Conservation (phyloP, 2,329 filamentous ascomycete genomes). For the Cadophora sp. region DNA sequence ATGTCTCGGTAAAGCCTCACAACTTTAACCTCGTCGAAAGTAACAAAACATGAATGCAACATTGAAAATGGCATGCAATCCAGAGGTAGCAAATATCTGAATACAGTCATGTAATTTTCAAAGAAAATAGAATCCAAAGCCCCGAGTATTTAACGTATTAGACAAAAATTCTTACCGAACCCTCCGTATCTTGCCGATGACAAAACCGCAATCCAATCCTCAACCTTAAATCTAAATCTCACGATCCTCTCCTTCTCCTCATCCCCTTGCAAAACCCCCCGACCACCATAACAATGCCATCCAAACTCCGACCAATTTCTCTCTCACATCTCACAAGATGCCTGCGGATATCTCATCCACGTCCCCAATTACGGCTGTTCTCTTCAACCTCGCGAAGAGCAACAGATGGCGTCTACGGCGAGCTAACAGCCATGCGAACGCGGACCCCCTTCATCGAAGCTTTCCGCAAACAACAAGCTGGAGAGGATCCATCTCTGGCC, state of each 20-base stretch:
- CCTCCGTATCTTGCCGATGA: slow-evolving; percentile 11
- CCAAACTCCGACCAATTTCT: slow-evolving; percentile 11
- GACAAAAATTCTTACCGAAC: not conserved
- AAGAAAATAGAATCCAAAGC: not conserved
- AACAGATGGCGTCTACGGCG: slow-evolving; percentile 64
- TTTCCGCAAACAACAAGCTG: slow-evolving; percentile 56
- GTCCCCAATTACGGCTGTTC: slow-evolving; percentile 30
- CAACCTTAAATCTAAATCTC: not conserved
- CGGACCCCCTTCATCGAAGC: slow-evolving; percentile 75
- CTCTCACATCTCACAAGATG: slow-evolving; percentile 3
- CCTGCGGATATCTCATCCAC: not conserved
- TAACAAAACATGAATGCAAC: not conserved
- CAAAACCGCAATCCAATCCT: not conserved
- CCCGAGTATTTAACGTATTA: not conserved
- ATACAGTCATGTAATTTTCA: not conserved
- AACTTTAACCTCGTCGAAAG: not conserved
- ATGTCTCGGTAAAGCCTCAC: not conserved
- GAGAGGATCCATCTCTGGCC: slow-evolving; percentile 34
- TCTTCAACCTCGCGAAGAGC: slow-evolving; percentile 28
- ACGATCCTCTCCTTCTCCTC: not conserved
- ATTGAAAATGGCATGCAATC: not conserved
- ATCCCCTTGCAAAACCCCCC: not conserved
- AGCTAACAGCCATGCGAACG: slow-evolving; percentile 63
- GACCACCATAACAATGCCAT: slow-evolving; percentile 25
- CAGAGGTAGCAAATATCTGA: not conserved